Percentiles rank a stretch among this genome's conserved stretches.
phyloP scores from a whole-genome alignment of 73 alveolate genomes.

The Effrenium voratum region DNA sequence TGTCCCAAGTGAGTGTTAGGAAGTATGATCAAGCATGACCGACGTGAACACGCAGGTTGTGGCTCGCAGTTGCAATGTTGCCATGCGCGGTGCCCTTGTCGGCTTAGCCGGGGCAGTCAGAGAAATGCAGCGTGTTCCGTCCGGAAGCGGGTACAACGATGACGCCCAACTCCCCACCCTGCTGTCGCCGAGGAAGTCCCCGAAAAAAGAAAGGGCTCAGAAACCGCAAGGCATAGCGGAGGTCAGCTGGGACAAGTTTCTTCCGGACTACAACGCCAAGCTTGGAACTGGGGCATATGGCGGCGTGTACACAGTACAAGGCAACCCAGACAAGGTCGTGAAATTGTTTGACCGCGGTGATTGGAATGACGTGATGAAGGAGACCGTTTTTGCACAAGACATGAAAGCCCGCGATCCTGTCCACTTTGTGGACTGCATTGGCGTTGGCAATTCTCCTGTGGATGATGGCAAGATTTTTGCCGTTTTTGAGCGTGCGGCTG shows the following conservation, averaged over 20 bases:
- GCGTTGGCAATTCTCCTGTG: not conserved
- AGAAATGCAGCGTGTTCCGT: conserved; percentile 2
- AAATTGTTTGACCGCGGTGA: not conserved
- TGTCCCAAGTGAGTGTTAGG: too few species aligned
- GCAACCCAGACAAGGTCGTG: not conserved
- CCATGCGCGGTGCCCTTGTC: conserved; percentile 35
- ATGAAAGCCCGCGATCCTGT: not conserved
- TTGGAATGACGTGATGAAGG: conserved; percentile 15
- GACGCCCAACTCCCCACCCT: too few species aligned
- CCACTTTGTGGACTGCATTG: conserved; percentile 3
- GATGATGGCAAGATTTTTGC: conserved; percentile 3
- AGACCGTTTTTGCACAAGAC: conserved; percentile 7
- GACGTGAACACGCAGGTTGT: too few species aligned
- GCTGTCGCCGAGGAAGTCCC: too few species aligned
- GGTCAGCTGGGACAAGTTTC: conserved; percentile 14
- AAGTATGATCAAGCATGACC: too few species aligned
- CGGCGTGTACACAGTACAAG: not conserved
- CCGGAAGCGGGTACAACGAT: conserved; percentile 9
- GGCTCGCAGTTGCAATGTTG: too few species aligned
- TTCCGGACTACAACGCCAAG: conserved; percentile 7
- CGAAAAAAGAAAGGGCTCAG: too few species aligned
- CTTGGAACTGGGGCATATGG: conserved; percentile 10
- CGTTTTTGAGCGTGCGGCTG: conserved; percentile 8
- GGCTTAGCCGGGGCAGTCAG: conserved; percentile 23
- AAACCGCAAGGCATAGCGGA: not conserved